Evolutionary conservation across 1,139 yeast species (phyloP), one percentile per base, ranked within the genome.

Genomic region (Saccharomycopsis hybrid): DNA sequence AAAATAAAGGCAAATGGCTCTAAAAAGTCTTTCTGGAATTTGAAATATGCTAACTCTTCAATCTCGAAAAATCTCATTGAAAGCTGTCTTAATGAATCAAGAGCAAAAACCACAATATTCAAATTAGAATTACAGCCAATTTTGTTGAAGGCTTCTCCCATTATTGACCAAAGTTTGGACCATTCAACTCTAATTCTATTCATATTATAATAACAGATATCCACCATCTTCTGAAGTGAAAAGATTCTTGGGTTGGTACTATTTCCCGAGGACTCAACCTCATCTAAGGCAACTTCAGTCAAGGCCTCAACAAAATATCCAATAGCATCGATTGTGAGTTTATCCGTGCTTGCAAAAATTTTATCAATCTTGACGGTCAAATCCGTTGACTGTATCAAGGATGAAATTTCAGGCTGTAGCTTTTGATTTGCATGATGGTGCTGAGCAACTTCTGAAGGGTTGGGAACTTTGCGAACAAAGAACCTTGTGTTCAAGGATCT

Each of bases 201-300:
- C 97, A 94, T 92, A 65, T 94, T 94, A 70, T 94, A 94, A 65
- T 92, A 92, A 66, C 97, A 90, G 44, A 94, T 95, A 65, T 94
- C 98, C 47, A 94, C 96, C 73, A 94, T 85, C 62, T 94, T 94
- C 61, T 89, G 97, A 56, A 94, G 70, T 0, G 97, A 86, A 62
- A 88, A 94, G 67, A 89, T 84, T 63, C 98, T 75, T 31, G 98
- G 98, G 55, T 87, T 81, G 8, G 76, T 72, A 47, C 90, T 82
- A 61, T 78, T 80, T 4, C 92, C 92, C 1, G 96, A 85, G 1
- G 95, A 85, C 58, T 86, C 90, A 54, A 92, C 88, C 65, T 94
- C 99, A 60, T 90, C 97, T 44, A 81, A 71, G 0, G 96, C 85
- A 28, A 94, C 96, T 55, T 80, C 85, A 5, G 95, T 81, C 55